Conservation (phyloP, 139 green algal genomes). For the Tetratostichococcus sp. region DNA sequence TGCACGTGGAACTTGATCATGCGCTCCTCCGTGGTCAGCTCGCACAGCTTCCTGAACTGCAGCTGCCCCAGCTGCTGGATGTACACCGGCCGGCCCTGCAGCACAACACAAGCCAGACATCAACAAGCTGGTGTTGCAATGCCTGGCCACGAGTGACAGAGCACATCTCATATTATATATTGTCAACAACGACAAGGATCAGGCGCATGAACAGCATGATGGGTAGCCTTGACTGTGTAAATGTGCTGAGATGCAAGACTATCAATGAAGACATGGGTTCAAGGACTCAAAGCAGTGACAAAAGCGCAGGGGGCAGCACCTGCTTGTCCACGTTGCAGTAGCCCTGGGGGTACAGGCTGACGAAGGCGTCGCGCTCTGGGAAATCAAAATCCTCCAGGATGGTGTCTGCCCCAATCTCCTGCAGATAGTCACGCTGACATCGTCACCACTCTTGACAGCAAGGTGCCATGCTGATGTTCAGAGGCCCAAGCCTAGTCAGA, state of each 20-base stretch:
- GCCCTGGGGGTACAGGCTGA: constrained; percentile 83
- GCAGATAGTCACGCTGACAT: no score
- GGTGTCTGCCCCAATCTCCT: constrained; percentile 57
- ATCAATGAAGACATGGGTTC: no score
- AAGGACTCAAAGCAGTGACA: no score
- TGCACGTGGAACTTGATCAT: constrained; percentile 88
- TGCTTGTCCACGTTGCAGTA: constrained; percentile 72
- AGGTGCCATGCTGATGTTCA: constrained; percentile 4
- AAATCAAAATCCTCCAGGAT: constrained; percentile 85
- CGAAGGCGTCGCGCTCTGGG: constrained; percentile 79
- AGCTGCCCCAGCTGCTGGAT: constrained; percentile 85
- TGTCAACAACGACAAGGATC: no score
- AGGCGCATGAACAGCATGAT: no score
- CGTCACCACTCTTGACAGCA: no score
- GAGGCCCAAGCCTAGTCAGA: no score
- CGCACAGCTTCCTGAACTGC: constrained; percentile 62
- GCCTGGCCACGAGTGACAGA: neutral
- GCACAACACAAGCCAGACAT: neutral
- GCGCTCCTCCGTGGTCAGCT: constrained; percentile 77
- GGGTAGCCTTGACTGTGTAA: no score
- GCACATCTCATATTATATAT: no score
- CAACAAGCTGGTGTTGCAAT: no score
- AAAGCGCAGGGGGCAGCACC: no score
- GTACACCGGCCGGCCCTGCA: constrained; percentile 79
- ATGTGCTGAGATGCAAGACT: no score